Evolutionary conservation across 495 filamentous ascomycete species (phyloP).

Genomic region (Penicillium odoratum): DNA sequence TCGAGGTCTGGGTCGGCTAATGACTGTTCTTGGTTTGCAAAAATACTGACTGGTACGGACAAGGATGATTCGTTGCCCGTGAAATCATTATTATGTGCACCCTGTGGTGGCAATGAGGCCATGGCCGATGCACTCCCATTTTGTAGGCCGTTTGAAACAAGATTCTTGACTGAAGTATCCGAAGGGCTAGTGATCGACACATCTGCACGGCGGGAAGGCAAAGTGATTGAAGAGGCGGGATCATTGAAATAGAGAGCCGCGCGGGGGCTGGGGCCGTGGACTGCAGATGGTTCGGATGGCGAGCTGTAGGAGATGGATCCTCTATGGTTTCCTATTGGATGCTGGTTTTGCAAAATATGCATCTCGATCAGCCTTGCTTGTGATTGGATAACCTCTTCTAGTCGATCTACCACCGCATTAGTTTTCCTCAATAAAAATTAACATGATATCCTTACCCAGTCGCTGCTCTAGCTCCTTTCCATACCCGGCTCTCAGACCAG

Average conservation of each 20-base stretch:
- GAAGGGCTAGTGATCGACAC: slow-evolving; percentile 38
- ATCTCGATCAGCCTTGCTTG: slow-evolving; percentile 51
- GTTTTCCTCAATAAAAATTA: not conserved
- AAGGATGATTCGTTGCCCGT: slow-evolving; percentile 48
- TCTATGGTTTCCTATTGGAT: slow-evolving; percentile 23
- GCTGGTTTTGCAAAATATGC: slow-evolving; percentile 45
- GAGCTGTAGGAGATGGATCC: slow-evolving; percentile 41
- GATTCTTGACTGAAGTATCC: slow-evolving; percentile 35
- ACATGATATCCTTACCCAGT: slow-evolving; percentile 42
- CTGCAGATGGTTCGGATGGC: slow-evolving; percentile 44
- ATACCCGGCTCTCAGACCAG: slow-evolving; percentile 80
- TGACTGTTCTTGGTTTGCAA: slow-evolving; percentile 44
- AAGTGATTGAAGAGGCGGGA: slow-evolving; percentile 25
- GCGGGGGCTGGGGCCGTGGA: slow-evolving; percentile 38
- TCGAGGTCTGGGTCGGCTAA: slow-evolving; percentile 64
- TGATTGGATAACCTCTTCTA: slow-evolving; percentile 48
- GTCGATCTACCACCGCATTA: slow-evolving; percentile 35
- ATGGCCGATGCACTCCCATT: slow-evolving; percentile 21
- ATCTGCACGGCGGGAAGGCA: slow-evolving; percentile 33
- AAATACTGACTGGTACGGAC: slow-evolving; percentile 43
- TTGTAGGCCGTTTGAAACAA: slow-evolving; percentile 25
- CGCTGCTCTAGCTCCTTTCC: slow-evolving; percentile 84
- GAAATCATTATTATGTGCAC: slow-evolving; percentile 33
- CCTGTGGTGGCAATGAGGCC: slow-evolving; percentile 26
- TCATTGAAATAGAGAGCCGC: slow-evolving; percentile 41